Evolutionary conservation across 2,329 filamentous ascomycete genomes (phyloP), one percentile per base, ranked within the genome.

Genomic region (Delphinella strobiligena): DNA sequence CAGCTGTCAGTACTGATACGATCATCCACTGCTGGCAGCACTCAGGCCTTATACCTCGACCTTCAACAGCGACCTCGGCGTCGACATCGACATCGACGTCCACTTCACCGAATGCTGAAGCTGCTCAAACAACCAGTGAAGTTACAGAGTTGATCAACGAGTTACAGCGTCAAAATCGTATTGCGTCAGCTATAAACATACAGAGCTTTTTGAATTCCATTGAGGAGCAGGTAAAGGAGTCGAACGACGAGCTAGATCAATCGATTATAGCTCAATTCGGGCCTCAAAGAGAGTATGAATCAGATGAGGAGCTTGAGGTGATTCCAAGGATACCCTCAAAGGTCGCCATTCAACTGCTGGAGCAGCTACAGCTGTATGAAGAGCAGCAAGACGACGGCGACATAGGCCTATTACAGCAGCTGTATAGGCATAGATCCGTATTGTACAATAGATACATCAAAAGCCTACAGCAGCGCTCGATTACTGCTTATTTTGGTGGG

Each of bases 1-100:
- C 41, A n/a, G 2, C 31, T 17, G 24, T 37, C 7, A 33, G 17
- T 17, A 10, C 4, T 10, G 18, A 7, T 4, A 31, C 37, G 5
- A 43, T 43, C 19, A 5, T 30, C 8, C 35, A 39, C 31, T 45
- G 39, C 36, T 45, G 27, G 42, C 10, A 10, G 8, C 22, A 36
- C 10, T 39, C 27, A 3, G 35, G 31, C 9, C 18, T 43, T n/a
- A 11, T 36, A 14, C 12, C 14, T 19, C 7, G 16, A 10, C 37
- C 11, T 16, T 11, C 27, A n/a, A 34, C 30, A 14, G 22, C 14
- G 10, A 17, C n/a, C 9, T 7, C 14, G 11, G 8, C 12, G 22
- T 7, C 12, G 7, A 27, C 12, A 27, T 27, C 22, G 12, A 7
- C 22, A 27, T 7, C 22, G n/a, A n/a, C n/a, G n/a, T n/a, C n/a